phyloP scores from a whole-genome alignment of 306 rosid species.

The Astragalus membranaceus region DNA sequence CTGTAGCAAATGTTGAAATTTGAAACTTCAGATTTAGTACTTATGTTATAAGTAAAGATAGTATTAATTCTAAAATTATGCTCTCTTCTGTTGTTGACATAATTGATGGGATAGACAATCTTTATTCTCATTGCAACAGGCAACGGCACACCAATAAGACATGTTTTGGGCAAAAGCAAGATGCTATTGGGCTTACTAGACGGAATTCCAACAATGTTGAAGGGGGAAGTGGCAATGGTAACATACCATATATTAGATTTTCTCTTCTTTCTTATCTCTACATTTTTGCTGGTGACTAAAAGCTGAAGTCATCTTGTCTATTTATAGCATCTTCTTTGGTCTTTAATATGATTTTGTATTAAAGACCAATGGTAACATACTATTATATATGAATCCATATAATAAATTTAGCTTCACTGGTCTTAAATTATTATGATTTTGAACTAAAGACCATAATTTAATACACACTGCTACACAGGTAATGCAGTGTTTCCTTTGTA shows the following conservation, averaged over 20 bases:
- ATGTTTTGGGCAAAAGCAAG: constrained; percentile 88
- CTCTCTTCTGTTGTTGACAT: neutral
- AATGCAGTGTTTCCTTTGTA: neutral
- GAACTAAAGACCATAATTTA: neutral
- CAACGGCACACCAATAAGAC: constrained; percentile 61
- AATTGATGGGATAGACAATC: constrained; percentile 16
- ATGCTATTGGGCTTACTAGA: constrained; percentile 83
- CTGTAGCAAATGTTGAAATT: neutral
- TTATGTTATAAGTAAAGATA: constrained; percentile 2
- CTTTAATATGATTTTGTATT: constrained; percentile 17
- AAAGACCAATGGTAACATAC: neutral
- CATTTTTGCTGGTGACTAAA: neutral
- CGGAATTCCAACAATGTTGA: constrained; percentile 91
- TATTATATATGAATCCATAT: neutral
- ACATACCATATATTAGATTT: constrained; percentile 6
- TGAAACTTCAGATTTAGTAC: neutral
- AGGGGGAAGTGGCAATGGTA: constrained; percentile 98
- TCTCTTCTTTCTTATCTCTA: neutral
- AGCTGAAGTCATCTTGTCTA: neutral
- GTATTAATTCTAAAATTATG: neutral
- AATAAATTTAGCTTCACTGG: neutral
- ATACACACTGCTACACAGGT: neutral
- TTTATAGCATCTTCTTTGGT: neutral
- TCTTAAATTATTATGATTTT: constrained; percentile 18
- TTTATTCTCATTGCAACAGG: constrained; percentile 43